Conservation (phyloP, 1,139 yeast species). For the Hanseniaspora uvarum region DNA sequence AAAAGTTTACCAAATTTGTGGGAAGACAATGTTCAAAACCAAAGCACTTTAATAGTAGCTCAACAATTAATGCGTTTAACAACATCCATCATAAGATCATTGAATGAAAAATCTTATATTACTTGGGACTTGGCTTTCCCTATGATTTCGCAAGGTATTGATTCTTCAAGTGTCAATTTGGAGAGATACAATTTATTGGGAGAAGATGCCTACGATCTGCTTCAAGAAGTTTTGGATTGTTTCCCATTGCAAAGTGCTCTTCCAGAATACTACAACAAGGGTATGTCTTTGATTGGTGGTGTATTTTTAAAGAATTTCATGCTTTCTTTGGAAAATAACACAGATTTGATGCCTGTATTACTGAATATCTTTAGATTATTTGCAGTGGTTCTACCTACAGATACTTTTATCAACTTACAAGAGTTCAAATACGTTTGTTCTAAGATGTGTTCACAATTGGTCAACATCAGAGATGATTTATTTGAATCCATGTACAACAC, state of each 20-base stretch:
- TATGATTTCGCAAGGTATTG: slow-evolving; percentile 51
- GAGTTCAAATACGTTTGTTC: slow-evolving; percentile 39
- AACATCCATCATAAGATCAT: slow-evolving; percentile 52
- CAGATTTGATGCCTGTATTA: slow-evolving; percentile 66
- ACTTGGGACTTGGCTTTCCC: slow-evolving; percentile 62
- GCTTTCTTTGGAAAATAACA: slow-evolving; percentile 45
- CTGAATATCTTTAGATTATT: slow-evolving; percentile 66
- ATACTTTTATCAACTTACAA: slow-evolving; percentile 35
- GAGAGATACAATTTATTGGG: slow-evolving; percentile 45
- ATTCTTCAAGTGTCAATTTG: slow-evolving; percentile 46
- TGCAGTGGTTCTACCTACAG: slow-evolving; percentile 43
- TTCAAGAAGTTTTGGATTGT: slow-evolving; percentile 63
- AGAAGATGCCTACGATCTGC: slow-evolving; percentile 83
- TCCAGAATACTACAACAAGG: slow-evolving; percentile 21
- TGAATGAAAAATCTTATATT: slow-evolving; percentile 48
- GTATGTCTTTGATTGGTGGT: slow-evolving; percentile 21
- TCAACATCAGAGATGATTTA: slow-evolving; percentile 62
- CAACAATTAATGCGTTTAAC: slow-evolving; percentile 65
- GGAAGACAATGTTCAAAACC: slow-evolving; percentile 29
- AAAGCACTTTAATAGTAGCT: slow-evolving; percentile 42
- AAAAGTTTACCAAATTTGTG: slow-evolving; percentile 62
- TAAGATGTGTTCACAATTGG: slow-evolving; percentile 46
- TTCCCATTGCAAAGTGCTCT: slow-evolving; percentile 26
- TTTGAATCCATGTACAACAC: slow-evolving; percentile 47
- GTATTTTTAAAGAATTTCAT: slow-evolving; percentile 32